Conservation (phyloP, 768 basidiomycete genomes). For the Tricholoma sp. region DNA sequence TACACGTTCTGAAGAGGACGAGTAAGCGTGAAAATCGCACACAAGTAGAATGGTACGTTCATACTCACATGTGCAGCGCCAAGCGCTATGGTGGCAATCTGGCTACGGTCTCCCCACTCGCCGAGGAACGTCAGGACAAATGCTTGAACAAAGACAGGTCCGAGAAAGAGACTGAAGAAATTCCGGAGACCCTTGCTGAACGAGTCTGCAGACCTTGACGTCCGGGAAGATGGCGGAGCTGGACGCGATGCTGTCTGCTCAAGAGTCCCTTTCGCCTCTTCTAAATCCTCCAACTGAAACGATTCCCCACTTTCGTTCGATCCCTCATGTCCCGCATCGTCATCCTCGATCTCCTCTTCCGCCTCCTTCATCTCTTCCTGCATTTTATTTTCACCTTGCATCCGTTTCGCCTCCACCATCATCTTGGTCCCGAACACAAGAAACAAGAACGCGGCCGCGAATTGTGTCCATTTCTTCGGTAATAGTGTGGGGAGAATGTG, state of each 20-base stretch:
- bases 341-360: slow-evolving; percentile 90
- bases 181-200: slow-evolving; percentile 67
- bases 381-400: slow-evolving; percentile 75
- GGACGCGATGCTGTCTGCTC: slow-evolving; percentile 10
- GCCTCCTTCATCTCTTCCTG: slow-evolving; percentile 94
- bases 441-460: slow-evolving; percentile 78
- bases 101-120: slow-evolving; percentile 98
- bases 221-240: slow-evolving; percentile 12
- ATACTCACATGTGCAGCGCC: slow-evolving; percentile 85
- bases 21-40: background rate
- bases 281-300: slow-evolving; percentile 71
- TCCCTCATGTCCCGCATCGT: slow-evolving; percentile 51
- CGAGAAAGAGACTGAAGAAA: slow-evolving; percentile 75
- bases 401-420: slow-evolving; percentile 77
- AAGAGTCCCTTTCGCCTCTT: slow-evolving; percentile 48
- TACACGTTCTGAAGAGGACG: slow-evolving; percentile 70
- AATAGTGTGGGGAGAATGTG: slow-evolving; percentile 83
- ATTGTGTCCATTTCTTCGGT: slow-evolving; percentile 66
- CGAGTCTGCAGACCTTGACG: slow-evolving; percentile 17
- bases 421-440: slow-evolving; percentile 88
- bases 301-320: slow-evolving; percentile 27
- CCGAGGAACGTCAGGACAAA: slow-evolving; percentile 97
- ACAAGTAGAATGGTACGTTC: background rate
- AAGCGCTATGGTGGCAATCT: slow-evolving; percentile 94
- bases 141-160: slow-evolving; percentile 92